Base-by-base conservation (phyloP, 202 grass and related monocot genomes). In the Digitaria exilis region DNA sequence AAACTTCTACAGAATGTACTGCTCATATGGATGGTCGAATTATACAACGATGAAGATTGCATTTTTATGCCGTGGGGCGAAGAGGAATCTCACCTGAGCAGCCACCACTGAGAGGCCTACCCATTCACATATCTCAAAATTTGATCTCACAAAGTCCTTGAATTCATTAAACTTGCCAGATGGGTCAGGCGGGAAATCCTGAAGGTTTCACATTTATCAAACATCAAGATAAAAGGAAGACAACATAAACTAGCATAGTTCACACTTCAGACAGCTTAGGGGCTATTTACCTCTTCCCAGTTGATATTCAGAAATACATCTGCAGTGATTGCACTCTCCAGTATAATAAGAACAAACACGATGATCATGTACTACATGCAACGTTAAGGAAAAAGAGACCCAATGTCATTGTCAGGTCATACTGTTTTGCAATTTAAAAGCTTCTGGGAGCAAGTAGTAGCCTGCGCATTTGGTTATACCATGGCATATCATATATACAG, bases 51-150 rank as follows among this genome's bases (percentile, higher is more conserved):
- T 6, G 22, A 29, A 56, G 4, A n/a, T 14, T 14, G 2, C 13
- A 9, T 54, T 42, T 25, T 43, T 8, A 25, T 66, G 44, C 21
- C 51, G 7, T 10, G 32, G 22, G 77, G 3, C 18, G 8, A 15
- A 50, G 32, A 68, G 75, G 2, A 86, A 52, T 52, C 85, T 90
- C 76, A 96, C 96, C 88, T 99, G 93, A 75, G 87, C 83, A 80
- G 81, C 85, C 24, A 94, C 82, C 73, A 99, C 81, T 5, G 82
- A 89, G 30, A 94, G 67, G 26, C 89, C 94, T 77, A 96, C 77
- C 97, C 97, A 99, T 96, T 96, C 87, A 59, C 97, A 99, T 57
- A 96, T 92, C 41, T 94, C 88, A 79, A 81, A 84, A 88, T 99
- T 99, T 63, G 89, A 89, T 78, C 44, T 87, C 14, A 99, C 50